Evolutionary conservation across 441 rosid genomes (phyloP), one percentile per base, ranked within the genome.

Genomic region (Populus hybrid): DNA sequence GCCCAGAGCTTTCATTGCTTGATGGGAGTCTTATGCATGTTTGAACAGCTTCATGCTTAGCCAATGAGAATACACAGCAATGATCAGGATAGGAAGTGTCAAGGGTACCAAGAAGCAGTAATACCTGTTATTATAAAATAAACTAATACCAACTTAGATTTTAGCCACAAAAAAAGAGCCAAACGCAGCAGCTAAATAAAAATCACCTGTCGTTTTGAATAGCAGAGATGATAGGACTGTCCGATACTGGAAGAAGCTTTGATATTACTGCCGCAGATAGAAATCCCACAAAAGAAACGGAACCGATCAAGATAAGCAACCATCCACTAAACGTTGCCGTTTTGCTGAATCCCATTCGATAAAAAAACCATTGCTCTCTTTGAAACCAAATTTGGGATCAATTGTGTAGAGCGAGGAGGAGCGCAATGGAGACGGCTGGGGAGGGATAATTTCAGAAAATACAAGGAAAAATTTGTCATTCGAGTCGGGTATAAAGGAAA

Each of bases 21-120:
- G 68, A 67, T 29, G 35, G 59, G 59, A 50, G 59, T 50, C 59
- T 90, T 86, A 95, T 4, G 98, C 99, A 61, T 95, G 98, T 86
- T 92, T 95, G 84, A 95, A 95, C 70, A 93, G 82, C 86, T 93
- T 92, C 97, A 93, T 92, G 85, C 97, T 92, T 45, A 95, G 93
- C 98, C 98, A 95, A 21, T 92, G 97, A 71, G 90, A 92, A 78
- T 94, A 94, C 29, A 90, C 88, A 65, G 92, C 90, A 40, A 88
- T 86, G 77, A 92, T 75, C 5, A 90, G 72, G 74, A 90, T 80
- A 0, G 97, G 97, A 40, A 92, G 82, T 68, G 98, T 95, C 87
- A 92, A 81, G 16, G 98, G 98, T 63, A 90, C 89, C 90, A 94
- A 84, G 79, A 89, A 88, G 83, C 97, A 90, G 84, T 93, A 95